These are phyloP conservation scores for Asterochloris erici DNA, from an alignment of 139 green algal genomes.

Conservation along the genomic window DNA sequence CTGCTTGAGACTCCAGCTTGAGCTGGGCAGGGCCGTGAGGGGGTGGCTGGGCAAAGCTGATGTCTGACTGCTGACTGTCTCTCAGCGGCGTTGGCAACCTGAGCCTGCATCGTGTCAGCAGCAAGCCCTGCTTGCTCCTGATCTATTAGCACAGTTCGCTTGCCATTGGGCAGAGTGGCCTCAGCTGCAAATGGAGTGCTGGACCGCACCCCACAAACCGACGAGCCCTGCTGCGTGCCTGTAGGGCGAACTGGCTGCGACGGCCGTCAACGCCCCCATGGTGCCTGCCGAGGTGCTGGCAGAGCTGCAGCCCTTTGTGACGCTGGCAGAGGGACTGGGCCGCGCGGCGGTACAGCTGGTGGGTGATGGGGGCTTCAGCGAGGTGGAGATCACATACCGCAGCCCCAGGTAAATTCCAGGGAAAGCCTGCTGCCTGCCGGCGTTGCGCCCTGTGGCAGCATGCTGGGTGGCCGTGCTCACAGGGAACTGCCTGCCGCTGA, in stretches of 20 bases:
- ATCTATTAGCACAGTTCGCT: neutral
- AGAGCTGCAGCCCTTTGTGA: conserved; percentile 89
- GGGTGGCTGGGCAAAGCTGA: too few species aligned
- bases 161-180: neutral
- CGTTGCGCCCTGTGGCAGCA: too few species aligned
- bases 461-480: too few species aligned
- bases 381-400: conserved; percentile 83
- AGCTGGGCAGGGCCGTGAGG: too few species aligned
- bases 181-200: too few species aligned
- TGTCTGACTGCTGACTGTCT: too few species aligned
- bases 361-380: conserved; percentile 62
- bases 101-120: neutral
- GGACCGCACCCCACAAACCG: too few species aligned
- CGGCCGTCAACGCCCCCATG: conserved; percentile 93
- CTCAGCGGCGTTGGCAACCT: neutral
- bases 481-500: too few species aligned
- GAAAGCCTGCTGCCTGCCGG: too few species aligned
- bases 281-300: conserved; percentile 86
- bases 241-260: conserved; percentile 78
- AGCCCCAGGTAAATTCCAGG: conserved; percentile 11
- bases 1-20: too few species aligned
- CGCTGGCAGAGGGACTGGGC: conserved; percentile 75
- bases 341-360: conserved; percentile 64
- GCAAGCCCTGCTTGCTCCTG: neutral
- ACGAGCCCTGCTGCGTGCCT: neutral